A percentile compares a stretch with the other conserved stretches of the same genome.
Conservation (phyloP, 371 early-diverging fungal species). For the Apophysomyces variabilis region DNA sequence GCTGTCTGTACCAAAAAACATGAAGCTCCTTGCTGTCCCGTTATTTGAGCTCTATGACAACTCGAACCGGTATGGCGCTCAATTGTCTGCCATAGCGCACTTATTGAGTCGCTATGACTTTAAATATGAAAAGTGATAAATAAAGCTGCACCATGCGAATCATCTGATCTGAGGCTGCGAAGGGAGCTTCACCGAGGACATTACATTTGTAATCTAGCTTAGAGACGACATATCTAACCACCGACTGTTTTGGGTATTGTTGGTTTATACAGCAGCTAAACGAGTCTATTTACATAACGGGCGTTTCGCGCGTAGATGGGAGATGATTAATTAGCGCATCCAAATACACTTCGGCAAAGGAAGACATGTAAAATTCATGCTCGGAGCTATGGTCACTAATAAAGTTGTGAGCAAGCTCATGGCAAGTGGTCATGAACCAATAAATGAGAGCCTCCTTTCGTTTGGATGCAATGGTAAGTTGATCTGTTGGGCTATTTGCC, state of each 20-base stretch:
- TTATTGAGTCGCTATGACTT: constrained; percentile 66
- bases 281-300: too few relatives aligned
- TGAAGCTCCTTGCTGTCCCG: constrained; percentile 82
- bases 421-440: constrained; percentile 90
- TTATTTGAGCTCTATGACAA: constrained; percentile 85
- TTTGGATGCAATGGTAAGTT: constrained; percentile 29
- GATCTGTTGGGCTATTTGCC: constrained; percentile 6
- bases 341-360: constrained; percentile 80
- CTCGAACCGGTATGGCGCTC: constrained; percentile 73
- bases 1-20: constrained; percentile 79
- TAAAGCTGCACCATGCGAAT: too few relatives aligned
- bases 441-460: constrained; percentile 67
- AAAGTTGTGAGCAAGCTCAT: constrained; percentile 91
- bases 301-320: neutral
- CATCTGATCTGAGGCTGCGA: too few relatives aligned
- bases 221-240: too few relatives aligned
- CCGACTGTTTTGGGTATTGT: too few relatives aligned
- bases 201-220: too few relatives aligned
- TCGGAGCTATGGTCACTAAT: constrained; percentile 55
- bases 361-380: constrained; percentile 77
- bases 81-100: constrained; percentile 74
- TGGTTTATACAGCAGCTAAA: too few relatives aligned
- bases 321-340: constrained; percentile 46
- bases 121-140: constrained; percentile 38
- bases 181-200: too few relatives aligned